Percentiles rank a stretch among this genome's conserved stretches.
Conservation (phyloP, 371 early-diverging fungal genomes). For the Mortierella sp. region DNA sequence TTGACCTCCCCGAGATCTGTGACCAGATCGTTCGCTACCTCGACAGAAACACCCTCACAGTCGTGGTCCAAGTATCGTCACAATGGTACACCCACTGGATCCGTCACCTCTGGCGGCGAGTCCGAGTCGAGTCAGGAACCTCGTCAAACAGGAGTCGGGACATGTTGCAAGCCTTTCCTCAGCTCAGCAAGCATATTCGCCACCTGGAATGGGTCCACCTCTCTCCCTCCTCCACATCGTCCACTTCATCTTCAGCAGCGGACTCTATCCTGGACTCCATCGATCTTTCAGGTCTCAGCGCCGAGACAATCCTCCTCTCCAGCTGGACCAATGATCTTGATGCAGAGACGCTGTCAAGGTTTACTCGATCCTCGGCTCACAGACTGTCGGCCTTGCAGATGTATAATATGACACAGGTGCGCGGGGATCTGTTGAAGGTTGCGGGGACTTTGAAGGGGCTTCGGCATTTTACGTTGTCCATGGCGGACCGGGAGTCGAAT, state of each 20-base stretch:
- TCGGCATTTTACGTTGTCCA: constrained; percentile 30
- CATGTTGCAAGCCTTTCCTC: constrained; percentile 31
- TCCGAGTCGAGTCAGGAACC: constrained; percentile 35
- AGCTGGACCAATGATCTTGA: constrained; percentile 31
- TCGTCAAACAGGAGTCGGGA: constrained; percentile 2
- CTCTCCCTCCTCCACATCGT: constrained; percentile 4
- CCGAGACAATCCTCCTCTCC: constrained; percentile 33
- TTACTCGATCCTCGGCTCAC: constrained; percentile 31
- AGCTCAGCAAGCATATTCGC: constrained; percentile 37
- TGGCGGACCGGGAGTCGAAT: constrained; percentile 16
- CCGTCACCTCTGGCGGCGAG: constrained; percentile 42
- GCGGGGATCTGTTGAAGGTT: constrained; percentile 36
- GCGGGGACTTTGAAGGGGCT: constrained; percentile 15
- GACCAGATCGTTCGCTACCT: constrained; percentile 41
- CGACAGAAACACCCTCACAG: constrained; percentile 29
- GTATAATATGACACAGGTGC: constrained; percentile 22
- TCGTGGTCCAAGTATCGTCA: constrained; percentile 33
- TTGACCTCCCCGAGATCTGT: constrained; percentile 43
- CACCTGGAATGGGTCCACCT: constrained; percentile 42
- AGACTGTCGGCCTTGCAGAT: constrained; percentile 29
- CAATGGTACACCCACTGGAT: constrained; percentile 41
- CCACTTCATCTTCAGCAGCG: background rate
- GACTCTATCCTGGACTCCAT: constrained; percentile 2
- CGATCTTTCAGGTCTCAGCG: constrained; percentile 32
- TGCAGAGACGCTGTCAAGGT: constrained; percentile 11